Base-by-base conservation (phyloP, 176 grass and related monocot species). In the Aegilops longissima region DNA sequence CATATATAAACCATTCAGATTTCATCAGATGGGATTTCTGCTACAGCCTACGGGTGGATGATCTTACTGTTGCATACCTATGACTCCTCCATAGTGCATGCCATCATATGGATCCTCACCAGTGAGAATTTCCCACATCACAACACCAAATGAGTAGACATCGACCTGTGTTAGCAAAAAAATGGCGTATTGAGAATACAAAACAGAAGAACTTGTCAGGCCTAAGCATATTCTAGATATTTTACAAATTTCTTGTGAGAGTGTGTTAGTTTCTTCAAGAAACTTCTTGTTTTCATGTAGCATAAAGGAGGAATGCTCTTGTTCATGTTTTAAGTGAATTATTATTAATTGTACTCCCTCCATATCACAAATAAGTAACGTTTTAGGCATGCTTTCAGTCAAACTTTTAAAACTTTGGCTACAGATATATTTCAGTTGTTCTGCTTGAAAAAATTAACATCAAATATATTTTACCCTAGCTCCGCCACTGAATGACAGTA, bases 51-150 rank as follows among this genome's bases (percentile, higher is more conserved):
- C 42, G n/a, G 54, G 69, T 12, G 64, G 39, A 79, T 31, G 17
- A 6, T 59, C 24, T 68, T 80, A 77, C 31, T 79, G 84, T 69
- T 54, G 67, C 78, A 29, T 95, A 98, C 92, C 93, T 95, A 98
- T 94, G n/a, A 98, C 92, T 86, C 87, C 93, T 77, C 90, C 96
- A 70, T 95, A 92, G 80, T 95, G 93, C 93, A 94, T 92, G 75
- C 89, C 92, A 79, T 76, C 91, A 62, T 98, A 98, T 51, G 93
- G 96, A 66, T 98, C 96, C 23, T 95, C 81, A 38, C 96, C 89
- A 0, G 93, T 95, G 44, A 98, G 86, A 92, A 98, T 98, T 89
- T 98, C 96, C 96, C 93, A 95, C 96, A 98, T 92, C 9, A 98
- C 96, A 80, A 95, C 89, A 42, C 93, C 93, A 63, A 95, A 98